These are phyloP conservation scores for Aureobasidium leucospermi DNA, from an alignment of 2,329 filamentous ascomycete genomes.

Conservation along the genomic window DNA sequence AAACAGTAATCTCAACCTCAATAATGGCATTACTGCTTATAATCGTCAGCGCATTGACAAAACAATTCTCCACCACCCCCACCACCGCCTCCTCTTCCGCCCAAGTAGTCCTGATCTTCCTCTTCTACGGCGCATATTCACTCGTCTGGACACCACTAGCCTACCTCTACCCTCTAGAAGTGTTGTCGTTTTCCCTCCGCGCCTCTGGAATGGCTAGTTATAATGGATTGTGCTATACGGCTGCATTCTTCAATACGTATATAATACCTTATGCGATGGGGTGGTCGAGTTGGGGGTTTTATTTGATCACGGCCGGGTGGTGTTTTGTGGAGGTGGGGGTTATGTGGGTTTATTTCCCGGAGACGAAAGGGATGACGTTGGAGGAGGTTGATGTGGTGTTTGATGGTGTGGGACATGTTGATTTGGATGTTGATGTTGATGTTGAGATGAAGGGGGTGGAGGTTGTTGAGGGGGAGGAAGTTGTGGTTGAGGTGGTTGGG, in stretches of 20 bases:
- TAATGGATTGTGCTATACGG: background rate
- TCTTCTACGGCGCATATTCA: slow-evolving; percentile 46
- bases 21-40: slow-evolving; percentile 38
- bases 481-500: too few relatives aligned
- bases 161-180: slow-evolving; percentile 39
- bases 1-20: background rate
- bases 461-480: too few relatives aligned
- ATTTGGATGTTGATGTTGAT: too few relatives aligned
- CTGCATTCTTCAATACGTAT: background rate
- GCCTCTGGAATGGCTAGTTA: slow-evolving; percentile 41
- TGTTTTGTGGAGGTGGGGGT: background rate
- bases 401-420: background rate
- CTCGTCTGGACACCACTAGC: slow-evolving; percentile 44
- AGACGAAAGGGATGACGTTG: background rate
- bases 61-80: slow-evolving; percentile 25
- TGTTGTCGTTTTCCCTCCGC: slow-evolving; percentile 44
- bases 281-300: background rate
- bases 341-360: background rate
- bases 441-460: too few relatives aligned
- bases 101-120: slow-evolving; percentile 43
- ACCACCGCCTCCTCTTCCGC: slow-evolving; percentile 32
- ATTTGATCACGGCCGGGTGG: background rate
- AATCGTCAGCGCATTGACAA: slow-evolving; percentile 45
- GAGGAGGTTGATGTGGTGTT: background rate
- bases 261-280: background rate